Base-by-base conservation (phyloP, 2,329 filamentous ascomycete species). In the Aspergillus glaucus region DNA sequence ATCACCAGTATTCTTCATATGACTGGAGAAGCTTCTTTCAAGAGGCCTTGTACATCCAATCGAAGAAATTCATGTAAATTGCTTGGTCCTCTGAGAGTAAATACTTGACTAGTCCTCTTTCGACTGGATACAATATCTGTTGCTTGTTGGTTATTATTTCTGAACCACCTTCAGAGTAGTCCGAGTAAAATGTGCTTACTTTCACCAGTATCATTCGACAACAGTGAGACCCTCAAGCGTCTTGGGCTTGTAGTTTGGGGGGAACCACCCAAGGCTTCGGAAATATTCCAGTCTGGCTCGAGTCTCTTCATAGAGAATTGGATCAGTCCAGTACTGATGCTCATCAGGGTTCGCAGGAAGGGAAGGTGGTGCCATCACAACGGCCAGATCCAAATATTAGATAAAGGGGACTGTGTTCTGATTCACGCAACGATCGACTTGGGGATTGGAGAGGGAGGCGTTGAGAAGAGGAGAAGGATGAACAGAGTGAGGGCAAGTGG, bases 241-340 rank as follows among this genome's bases (percentile, higher is more conserved):
- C 50, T 58, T 63, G 4, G 50, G 54, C 40, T 61, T 63, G 22
- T 55, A 58, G 44, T 60, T 62, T 49, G 36, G 55, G 15, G 59
- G 55, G 14, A 59, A 58, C 59, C 22, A 63, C 60, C 55, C 22
- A 43, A 54, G 21, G 44, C 51, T 55, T 6, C 39, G 45, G 43
- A 58, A 60, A 54, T 63, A 26, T 45, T 63, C 17, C 1, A 62
- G 46, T 48, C 58, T 62, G 6, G 55, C 51, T 56, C 43, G 44
- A 48, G 57, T 62, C 47, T 62, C 55, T 43, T 61, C 49, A 42
- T 37, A 62, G 43, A 62, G 60, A 26, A 62, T 62, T 1, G 53
- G 53, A 40, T 62, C 44, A 9, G 52, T 60, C 60, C 30, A 61
- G 52, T 50, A 57, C 30, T 63, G 22, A 41, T 59, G 48, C 47